Percentiles rank a stretch among this genome's conserved stretches.
Conservation (phyloP, 139 green algal genomes). For the Bryopsis sp. region DNA sequence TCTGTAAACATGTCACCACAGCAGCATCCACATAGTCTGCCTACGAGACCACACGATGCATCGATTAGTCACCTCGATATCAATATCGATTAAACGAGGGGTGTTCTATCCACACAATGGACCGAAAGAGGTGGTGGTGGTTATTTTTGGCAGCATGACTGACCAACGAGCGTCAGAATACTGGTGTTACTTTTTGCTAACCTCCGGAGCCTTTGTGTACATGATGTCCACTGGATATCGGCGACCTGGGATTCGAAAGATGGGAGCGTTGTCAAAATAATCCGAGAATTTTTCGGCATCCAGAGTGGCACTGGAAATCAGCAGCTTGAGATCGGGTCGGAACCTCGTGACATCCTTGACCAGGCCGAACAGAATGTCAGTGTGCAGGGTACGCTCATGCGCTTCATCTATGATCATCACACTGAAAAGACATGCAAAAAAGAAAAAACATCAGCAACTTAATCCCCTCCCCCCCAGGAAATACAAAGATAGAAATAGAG, state of each 20-base stretch:
- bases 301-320: conserved; percentile 87
- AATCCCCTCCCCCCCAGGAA: too few relatives aligned
- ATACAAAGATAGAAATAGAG: too few relatives aligned
- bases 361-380: conserved; percentile 93
- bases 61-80: too few relatives aligned
- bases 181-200: conserved; percentile 15
- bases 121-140: too few relatives aligned
- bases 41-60: too few relatives aligned
- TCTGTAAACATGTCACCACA: conserved; percentile 76
- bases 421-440: too few relatives aligned
- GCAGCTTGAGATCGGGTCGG: conserved; percentile 90
- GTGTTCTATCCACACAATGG: too few relatives aligned
- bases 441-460: too few relatives aligned
- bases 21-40: conserved; percentile 89
- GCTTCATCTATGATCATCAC: conserved; percentile 98
- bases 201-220: conserved; percentile 93
- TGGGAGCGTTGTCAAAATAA: conserved; percentile 95
- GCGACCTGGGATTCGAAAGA: conserved; percentile 84
- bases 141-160: background rate
- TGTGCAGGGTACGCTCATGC: conserved; percentile 94
- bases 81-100: background rate
- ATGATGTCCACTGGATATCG: conserved; percentile 95
- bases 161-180: background rate
- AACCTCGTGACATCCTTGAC: conserved; percentile 77
- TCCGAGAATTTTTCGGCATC: conserved; percentile 88